Base-by-base conservation (phyloP, 1,284 basidiomycete genomes). In the Papiliotrema laurentii region DNA sequence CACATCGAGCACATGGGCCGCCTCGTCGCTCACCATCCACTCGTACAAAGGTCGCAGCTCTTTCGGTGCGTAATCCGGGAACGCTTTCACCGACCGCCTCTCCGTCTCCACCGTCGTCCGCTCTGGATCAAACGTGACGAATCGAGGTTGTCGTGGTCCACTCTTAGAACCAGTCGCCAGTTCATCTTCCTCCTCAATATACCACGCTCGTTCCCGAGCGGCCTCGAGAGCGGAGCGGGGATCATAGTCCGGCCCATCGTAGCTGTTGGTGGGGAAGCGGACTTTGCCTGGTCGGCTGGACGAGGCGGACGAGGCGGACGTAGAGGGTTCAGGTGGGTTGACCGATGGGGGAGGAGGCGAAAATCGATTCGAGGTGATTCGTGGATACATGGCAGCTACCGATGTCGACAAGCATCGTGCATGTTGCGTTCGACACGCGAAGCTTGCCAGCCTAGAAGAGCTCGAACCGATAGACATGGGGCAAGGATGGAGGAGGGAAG, bases 51-150 rank as follows among this genome's bases (percentile, higher is more conserved):
- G 6, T 24, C 10, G 14, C 9, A 58, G 38, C 25, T 25, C 19
- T 9, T 19, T 13, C 19, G 56, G 56, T 2, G 53, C 53, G 19
- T 47, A 25, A 22, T 31, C 16, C 5, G 53, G 53, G 4, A 58
- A 31, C 5, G 50, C 28, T 5, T 45, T 37, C 18, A 45, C 35
- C 10, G 31, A 6, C 1, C n/a, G n/a, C 5, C 5, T 5, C 1
- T 39, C 27, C 13, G 36, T 13, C 10, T 39, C 24, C 16, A 51
- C 26, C 21, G 51, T 48, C 5, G 56, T 59, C 22, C 44, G 51
- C 18, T 37, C 26, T 5, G 56, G 54, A 41, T 59, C 54, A 36
- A 49, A 59, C 6, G 54, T 55, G 6, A 49, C 51, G 22, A 54
- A 54, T 5, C 35, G 31, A 5, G 54, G 53, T 41, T 45, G 37